Evolutionary conservation across 2,329 filamentous ascomycete genomes (phyloP).

Genomic region (Aspergillus pseudoterreus): DNA sequence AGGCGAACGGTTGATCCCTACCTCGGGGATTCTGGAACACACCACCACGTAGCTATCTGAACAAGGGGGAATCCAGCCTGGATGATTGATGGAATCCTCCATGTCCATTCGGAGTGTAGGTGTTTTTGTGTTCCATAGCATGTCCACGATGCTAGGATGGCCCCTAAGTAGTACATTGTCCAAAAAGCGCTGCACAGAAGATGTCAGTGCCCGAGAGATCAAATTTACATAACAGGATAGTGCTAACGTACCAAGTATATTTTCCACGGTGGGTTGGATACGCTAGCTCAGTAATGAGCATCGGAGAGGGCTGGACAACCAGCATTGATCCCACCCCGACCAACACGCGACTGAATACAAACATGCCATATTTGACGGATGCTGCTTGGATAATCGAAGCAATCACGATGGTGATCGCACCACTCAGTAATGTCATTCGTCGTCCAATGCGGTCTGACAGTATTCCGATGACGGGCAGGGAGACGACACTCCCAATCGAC

Average conservation of each 20-base stretch:
- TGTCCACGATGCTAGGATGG: constrained; percentile 16
- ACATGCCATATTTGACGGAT: constrained; percentile 38
- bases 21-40: neutral
- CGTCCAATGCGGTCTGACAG: constrained; percentile 42
- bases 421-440: constrained; percentile 35
- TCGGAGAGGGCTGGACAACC: constrained; percentile 21
- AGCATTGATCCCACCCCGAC: constrained; percentile 61
- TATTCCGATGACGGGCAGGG: constrained; percentile 29
- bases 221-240: neutral
- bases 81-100: constrained; percentile 22
- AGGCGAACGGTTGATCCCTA: neutral
- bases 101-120: constrained; percentile 19
- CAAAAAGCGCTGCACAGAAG: constrained; percentile 9
- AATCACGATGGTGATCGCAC: constrained; percentile 42
- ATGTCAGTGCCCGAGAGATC: constrained; percentile 19
- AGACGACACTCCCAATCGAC: constrained; percentile 40
- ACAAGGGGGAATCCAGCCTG: constrained; percentile 18
- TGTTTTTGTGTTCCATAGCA: constrained; percentile 16
- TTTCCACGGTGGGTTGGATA: constrained; percentile 29
- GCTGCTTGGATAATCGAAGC: constrained; percentile 35
- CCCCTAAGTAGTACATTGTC: constrained; percentile 17
- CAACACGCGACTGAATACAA: constrained; percentile 57
- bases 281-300: constrained; percentile 28
- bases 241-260: constrained; percentile 18
- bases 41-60: constrained; percentile 1